phyloP scores from a whole-genome alignment of 192 early-diverging fungal genomes.

The Gaertneriomyces semiglobifer region DNA sequence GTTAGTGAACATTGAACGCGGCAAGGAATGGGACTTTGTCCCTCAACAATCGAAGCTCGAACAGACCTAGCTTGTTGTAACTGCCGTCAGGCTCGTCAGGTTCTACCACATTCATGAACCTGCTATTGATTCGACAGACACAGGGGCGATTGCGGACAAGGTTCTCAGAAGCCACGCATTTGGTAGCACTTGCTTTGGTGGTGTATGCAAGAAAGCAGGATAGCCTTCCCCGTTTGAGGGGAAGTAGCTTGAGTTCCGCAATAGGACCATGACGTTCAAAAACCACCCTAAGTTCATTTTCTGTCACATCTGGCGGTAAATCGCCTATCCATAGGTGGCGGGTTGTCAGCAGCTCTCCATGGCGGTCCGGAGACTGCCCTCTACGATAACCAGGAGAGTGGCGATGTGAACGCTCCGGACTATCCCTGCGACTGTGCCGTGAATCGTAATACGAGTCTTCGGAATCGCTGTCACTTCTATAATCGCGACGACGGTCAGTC shows the following conservation, averaged over 20 bases:
- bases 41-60: background rate
- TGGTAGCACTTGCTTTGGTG: constrained; percentile 20
- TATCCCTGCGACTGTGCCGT: background rate
- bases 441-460: constrained; percentile 4
- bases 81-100: constrained; percentile 23
- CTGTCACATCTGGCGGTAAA: constrained; percentile 15
- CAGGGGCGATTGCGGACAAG: background rate
- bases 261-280: constrained; percentile 27
- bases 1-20: background rate
- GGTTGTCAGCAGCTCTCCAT: constrained; percentile 8
- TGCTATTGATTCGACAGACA: constrained; percentile 13
- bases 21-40: background rate
- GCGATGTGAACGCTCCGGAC: background rate
- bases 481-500: constrained; percentile 6
- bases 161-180: constrained; percentile 16
- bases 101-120: constrained; percentile 18
- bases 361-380: background rate
- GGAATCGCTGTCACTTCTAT: constrained; percentile 25
- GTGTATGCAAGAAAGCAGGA: constrained; percentile 23
- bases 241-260: constrained; percentile 25
- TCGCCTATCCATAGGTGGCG: constrained; percentile 31
- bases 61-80: constrained; percentile 18
- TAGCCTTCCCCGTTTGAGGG: constrained; percentile 7
- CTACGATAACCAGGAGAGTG: no score
- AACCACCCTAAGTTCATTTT: constrained; percentile 15